Conservation (phyloP, 2,329 filamentous ascomycete species). For the Sphaerulina vaccinii region DNA sequence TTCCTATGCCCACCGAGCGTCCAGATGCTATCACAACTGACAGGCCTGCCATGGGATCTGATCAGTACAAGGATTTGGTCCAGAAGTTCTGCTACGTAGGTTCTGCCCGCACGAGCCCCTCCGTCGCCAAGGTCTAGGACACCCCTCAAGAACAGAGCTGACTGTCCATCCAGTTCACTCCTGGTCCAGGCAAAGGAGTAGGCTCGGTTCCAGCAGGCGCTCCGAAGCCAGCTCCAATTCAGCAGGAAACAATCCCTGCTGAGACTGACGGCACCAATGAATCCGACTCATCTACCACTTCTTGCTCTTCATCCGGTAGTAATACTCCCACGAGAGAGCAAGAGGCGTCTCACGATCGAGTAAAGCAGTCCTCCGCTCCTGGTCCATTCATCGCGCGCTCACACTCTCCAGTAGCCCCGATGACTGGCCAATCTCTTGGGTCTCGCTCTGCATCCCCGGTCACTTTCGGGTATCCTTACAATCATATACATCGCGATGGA, state of each 20-base stretch:
- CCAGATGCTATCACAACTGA: slow-evolving; percentile 58
- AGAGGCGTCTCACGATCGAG: slow-evolving; percentile 32
- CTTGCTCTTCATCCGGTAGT: slow-evolving; percentile 28
- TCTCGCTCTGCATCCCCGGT: slow-evolving; percentile 34
- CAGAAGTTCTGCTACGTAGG: slow-evolving; percentile 99
- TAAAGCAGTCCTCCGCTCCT: slow-evolving; percentile 20
- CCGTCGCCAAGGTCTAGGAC: slow-evolving; percentile 28
- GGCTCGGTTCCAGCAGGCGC: slow-evolving; percentile 20
- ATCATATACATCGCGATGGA: slow-evolving; percentile 34
- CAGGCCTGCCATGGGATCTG: slow-evolving; percentile 73
- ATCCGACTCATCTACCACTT: slow-evolving; percentile 18
- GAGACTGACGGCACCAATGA: slow-evolving; percentile 19
- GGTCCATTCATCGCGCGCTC: slow-evolving; percentile 34
- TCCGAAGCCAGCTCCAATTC: slow-evolving; percentile 7
- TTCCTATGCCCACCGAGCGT: slow-evolving; percentile 34
- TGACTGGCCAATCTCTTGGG: slow-evolving; percentile 29
- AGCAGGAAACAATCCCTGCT: slow-evolving; percentile 10
- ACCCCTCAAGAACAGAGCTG: slow-evolving; percentile 30
- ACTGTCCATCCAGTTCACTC: slow-evolving; percentile 37
- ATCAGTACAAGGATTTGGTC: slow-evolving; percentile 93
- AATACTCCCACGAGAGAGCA: slow-evolving; percentile 30
- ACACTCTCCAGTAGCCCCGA: slow-evolving; percentile 33
- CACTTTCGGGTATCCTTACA: slow-evolving; percentile 40
- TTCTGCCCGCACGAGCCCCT: slow-evolving; percentile 49
- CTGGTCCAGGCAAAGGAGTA: slow-evolving; percentile 33